phyloP scores from a whole-genome alignment of 441 rosid genomes.

The Erysimum cheiri region DNA sequence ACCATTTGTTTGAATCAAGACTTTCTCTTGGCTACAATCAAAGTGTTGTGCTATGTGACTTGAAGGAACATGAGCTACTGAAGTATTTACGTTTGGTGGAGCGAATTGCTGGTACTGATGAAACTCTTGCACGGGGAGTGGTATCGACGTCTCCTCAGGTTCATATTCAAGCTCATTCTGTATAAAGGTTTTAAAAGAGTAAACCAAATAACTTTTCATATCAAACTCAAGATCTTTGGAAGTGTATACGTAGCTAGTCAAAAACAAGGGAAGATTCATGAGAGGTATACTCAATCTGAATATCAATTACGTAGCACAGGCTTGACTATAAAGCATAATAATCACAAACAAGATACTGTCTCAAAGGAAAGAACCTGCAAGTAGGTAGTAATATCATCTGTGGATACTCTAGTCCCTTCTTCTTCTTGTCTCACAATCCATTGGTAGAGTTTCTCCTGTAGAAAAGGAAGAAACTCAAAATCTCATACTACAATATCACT shows the following conservation, averaged over 20 bases:
- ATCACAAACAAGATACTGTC: background rate
- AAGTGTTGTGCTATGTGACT: conserved; percentile 46
- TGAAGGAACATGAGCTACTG: conserved; percentile 45
- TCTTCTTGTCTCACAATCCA: conserved; percentile 72
- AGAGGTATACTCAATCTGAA: conserved; percentile 2
- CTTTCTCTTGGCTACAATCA: conserved; percentile 51
- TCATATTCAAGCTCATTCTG: conserved; percentile 68
- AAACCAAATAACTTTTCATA: background rate
- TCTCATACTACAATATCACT: background rate
- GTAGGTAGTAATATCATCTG: conserved; percentile 57
- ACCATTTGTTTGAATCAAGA: conserved; percentile 48
- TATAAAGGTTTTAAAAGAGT: background rate
- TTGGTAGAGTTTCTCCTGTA: conserved; percentile 67
- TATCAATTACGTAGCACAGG: background rate
- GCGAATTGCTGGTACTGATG: conserved; percentile 50
- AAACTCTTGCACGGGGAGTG: conserved; percentile 48
- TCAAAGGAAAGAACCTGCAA: conserved; percentile 56
- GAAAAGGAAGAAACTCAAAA: background rate
- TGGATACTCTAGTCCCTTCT: conserved; percentile 62
- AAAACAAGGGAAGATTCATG: background rate
- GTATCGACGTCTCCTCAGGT: conserved; percentile 54
- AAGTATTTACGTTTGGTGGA: conserved; percentile 41
- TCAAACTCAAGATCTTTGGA: conserved; percentile 23
- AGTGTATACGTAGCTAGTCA: background rate
- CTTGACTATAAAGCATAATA: background rate